Evolutionary conservation across 2,329 filamentous ascomycete genomes (phyloP).

Genomic region (Aspergillus felis): DNA sequence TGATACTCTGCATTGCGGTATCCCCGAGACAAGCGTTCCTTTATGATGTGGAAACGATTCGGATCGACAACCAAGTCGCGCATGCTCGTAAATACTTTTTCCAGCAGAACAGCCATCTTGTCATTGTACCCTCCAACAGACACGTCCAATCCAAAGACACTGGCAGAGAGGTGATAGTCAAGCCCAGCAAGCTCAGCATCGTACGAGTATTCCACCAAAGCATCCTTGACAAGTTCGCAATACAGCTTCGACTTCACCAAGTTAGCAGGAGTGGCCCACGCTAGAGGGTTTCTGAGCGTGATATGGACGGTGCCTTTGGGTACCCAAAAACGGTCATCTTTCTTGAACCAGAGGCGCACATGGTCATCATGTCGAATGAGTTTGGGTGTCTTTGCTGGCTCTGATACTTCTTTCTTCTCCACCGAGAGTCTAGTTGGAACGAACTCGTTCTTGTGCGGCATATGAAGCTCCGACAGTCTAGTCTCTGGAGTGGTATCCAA

Average conservation of each 20-base stretch:
- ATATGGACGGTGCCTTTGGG: conserved; percentile 87
- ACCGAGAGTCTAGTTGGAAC: conserved; percentile 91
- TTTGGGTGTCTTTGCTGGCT: conserved; percentile 69
- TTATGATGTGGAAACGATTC: conserved; percentile 88
- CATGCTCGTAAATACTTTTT: conserved; percentile 82
- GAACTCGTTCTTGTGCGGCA: conserved; percentile 93
- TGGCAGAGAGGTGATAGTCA: conserved; percentile 72
- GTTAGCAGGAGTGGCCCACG: conserved; percentile 74
- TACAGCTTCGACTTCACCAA: conserved; percentile 75
- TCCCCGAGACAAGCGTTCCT: conserved; percentile 72
- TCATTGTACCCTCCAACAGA: conserved; percentile 91
- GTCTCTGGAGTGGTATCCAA: conserved; percentile 54
- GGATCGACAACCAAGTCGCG: conserved; percentile 76
- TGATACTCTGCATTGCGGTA: conserved; percentile 85
- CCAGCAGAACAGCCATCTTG: conserved; percentile 83
- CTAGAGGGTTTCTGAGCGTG: conserved; percentile 72
- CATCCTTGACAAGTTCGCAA: conserved; percentile 81
- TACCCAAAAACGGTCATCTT: conserved; percentile 98
- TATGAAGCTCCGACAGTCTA: conserved; percentile 68
- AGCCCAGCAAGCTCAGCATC: conserved; percentile 91
- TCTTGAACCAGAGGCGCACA: conserved; percentile 92
- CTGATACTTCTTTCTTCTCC: conserved; percentile 83
- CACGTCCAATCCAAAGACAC: conserved; percentile 70
- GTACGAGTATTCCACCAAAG: conserved; percentile 88
- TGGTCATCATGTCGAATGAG: conserved; percentile 79